phyloP scores from a whole-genome alignment of 345 rosid species.

The Ceriops tagal region DNA sequence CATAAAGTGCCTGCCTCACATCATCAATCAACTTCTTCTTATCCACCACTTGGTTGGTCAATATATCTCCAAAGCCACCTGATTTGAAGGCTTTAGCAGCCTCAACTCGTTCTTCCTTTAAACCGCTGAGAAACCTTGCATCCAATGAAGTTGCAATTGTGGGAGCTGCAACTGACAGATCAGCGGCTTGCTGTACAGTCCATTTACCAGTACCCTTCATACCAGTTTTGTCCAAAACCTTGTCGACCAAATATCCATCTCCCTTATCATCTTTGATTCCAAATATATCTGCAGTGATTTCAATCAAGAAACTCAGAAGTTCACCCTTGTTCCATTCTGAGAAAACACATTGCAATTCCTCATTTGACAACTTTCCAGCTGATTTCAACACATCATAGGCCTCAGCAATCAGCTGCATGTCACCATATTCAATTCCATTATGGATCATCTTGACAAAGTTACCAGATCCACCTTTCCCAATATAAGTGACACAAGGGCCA shows the following conservation, averaged over 20 bases:
- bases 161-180: slow-evolving; percentile 88
- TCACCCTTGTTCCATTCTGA: slow-evolving; percentile 92
- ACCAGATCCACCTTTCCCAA: slow-evolving; percentile 90
- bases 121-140: slow-evolving; percentile 84
- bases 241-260: slow-evolving; percentile 84
- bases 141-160: slow-evolving; percentile 89
- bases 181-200: slow-evolving; percentile 99
- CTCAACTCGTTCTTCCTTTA: slow-evolving; percentile 83
- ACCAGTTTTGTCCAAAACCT: slow-evolving; percentile 93
- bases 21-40: slow-evolving; percentile 75
- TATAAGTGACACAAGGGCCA: slow-evolving; percentile 89
- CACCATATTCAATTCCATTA: slow-evolving; percentile 93
- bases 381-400: slow-evolving; percentile 88
- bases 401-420: slow-evolving; percentile 94
- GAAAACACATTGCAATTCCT: slow-evolving; percentile 66
- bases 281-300: slow-evolving; percentile 90
- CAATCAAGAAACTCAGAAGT: slow-evolving; percentile 89
- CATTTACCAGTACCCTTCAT: slow-evolving; percentile 99
- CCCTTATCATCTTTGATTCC: slow-evolving; percentile 80
- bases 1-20: slow-evolving; percentile 88
- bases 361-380: slow-evolving; percentile 82
- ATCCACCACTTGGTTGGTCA: slow-evolving; percentile 61
- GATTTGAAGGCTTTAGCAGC: slow-evolving; percentile 82
- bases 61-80: slow-evolving; percentile 66
- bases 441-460: slow-evolving; percentile 97